Percentiles rank a stretch among this genome's conserved stretches.
Evolutionary conservation across 129 eudicot genomes (phyloP).

Genomic region (Saposhnikovia divaricata): DNA sequence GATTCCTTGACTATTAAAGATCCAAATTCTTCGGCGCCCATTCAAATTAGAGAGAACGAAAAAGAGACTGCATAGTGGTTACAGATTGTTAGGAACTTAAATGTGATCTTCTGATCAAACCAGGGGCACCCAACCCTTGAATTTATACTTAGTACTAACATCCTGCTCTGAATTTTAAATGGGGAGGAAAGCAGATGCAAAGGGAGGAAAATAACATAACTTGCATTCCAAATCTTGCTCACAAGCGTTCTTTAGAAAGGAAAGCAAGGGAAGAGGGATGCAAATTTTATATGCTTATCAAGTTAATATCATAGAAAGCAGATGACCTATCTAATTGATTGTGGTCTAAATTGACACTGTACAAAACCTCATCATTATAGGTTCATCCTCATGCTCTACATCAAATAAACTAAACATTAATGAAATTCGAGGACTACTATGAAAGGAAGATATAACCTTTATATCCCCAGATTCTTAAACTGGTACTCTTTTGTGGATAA

Average conservation of each 20-base stretch:
- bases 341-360: background rate
- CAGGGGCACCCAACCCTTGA: background rate
- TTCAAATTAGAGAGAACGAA: background rate
- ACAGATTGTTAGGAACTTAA: background rate
- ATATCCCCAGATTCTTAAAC: background rate
- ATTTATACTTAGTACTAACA: background rate
- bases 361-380: background rate
- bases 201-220: background rate
- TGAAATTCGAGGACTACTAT: background rate
- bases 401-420: background rate
- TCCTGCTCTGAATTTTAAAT: background rate
- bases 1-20: background rate
- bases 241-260: background rate
- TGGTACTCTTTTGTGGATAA: background rate
- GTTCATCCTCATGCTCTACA: background rate
- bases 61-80: background rate
- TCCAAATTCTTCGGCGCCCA: background rate
- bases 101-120: background rate
- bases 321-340: background rate
- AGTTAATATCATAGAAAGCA: background rate
- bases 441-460: background rate
- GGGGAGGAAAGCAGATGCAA: background rate
- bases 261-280: background rate
- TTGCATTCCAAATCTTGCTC: background rate
- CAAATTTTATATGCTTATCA: background rate